Percentiles rank a stretch among this genome's conserved stretches.
phyloP scores from a whole-genome alignment of 306 rosid species.

The Fragaria iinumae region DNA sequence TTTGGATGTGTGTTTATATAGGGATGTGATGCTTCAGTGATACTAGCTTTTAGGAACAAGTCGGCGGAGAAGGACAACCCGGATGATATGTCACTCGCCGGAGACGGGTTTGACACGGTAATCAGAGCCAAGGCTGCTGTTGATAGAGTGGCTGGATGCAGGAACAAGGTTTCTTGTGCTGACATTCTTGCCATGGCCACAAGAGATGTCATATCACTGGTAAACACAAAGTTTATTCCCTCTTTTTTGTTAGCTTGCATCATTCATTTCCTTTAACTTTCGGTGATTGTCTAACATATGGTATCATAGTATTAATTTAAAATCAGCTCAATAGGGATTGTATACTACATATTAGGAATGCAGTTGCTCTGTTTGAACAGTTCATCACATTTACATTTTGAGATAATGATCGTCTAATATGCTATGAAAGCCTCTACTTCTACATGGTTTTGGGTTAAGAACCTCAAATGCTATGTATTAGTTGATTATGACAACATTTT shows the following conservation, averaged over 20 bases:
- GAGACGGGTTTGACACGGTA: slow-evolving; percentile 93
- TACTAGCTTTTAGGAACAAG: slow-evolving; percentile 51
- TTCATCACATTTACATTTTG: neutral
- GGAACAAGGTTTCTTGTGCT: slow-evolving; percentile 85
- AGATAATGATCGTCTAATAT: neutral
- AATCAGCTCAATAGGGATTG: neutral
- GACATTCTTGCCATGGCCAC: slow-evolving; percentile 90
- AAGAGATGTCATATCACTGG: slow-evolving; percentile 71
- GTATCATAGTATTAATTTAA: neutral
- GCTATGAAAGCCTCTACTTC: neutral
- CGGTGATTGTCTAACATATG: neutral
- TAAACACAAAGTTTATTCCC: slow-evolving; percentile 21
- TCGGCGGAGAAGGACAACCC: slow-evolving; percentile 65
- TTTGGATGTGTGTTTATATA: slow-evolving; percentile 13
- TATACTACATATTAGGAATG: neutral
- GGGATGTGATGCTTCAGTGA: slow-evolving; percentile 95
- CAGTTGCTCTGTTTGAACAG: neutral
- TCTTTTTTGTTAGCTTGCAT: neutral
- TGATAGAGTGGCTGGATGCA: slow-evolving; percentile 60
- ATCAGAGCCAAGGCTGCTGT: slow-evolving; percentile 81
- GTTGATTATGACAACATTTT: neutral
- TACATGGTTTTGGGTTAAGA: neutral
- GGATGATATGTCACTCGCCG: slow-evolving; percentile 69
- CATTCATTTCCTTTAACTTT: neutral
- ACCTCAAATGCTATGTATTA: neutral